Evolutionary conservation across 1,139 yeast species (phyloP), one percentile per base, ranked within the genome.

Genomic region (Pichia sp.): DNA sequence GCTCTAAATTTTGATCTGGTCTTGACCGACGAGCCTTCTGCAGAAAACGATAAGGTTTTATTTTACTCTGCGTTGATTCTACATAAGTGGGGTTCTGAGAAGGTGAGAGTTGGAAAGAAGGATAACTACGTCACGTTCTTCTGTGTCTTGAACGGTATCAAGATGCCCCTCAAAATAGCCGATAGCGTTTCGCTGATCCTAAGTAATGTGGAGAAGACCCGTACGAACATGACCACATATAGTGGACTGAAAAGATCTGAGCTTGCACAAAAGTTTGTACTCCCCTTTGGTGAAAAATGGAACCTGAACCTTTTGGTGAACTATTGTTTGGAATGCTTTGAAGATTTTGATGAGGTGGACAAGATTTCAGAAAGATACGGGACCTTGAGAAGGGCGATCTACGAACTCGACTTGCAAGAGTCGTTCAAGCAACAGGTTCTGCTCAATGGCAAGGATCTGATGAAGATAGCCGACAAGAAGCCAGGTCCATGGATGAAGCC

Each of bases 401-500:
- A 63, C 0, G 60, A 62, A 1, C 65, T 68, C 43, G 67, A 72
- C 0, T 68, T 87, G 54, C 63, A 64, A 5, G 67, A 77, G 8
- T 80, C 75, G 0, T 75, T 78, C 61, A 65, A 63, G 3, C 61
- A 82, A 52, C 82, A 78, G 59, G 82, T 86, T 2, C 61, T 85
- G 30, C 67, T 86, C 15, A 87, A 87, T 66, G 97, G 97, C 23
- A 88, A 84, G 61, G 78, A 80, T 36, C 69, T 90, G 50, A 72
- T 79, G 51, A 72, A 75, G 50, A 71, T 75, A 15, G 70, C 86
- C 26, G 71, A 75, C 16, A 74, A 73, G 55, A 86, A 85, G 65
- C 90, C 93, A 0, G 98, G 98, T 0, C 90, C 92, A 5, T 90
- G 97, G 96, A 75, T 90, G 77, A 75, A 81, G 8, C 70, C 71